Percentiles rank a stretch among this genome's conserved stretches.
These are phyloP conservation scores for Striga hermonthica DNA, from an alignment of 305 asterid genomes.

Conservation along the genomic window DNA sequence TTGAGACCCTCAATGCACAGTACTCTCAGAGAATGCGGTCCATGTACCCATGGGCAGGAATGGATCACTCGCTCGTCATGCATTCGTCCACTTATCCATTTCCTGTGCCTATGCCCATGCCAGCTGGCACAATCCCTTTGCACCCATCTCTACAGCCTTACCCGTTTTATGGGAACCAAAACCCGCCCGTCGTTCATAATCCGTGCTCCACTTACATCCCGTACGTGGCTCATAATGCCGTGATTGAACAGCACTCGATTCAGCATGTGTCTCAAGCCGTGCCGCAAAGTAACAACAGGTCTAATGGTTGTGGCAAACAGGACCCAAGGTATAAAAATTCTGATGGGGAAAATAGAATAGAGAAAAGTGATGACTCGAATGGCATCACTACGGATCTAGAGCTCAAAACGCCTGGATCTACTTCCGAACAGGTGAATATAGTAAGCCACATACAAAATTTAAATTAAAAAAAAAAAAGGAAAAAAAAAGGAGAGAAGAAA, in stretches of 20 bases:
- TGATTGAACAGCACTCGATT: constrained; percentile 63
- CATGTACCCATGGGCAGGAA: constrained; percentile 75
- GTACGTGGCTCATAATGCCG: constrained; percentile 61
- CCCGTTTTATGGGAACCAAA: constrained; percentile 72
- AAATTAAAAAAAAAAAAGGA: no score
- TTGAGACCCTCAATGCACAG: no score
- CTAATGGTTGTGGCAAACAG: constrained; percentile 60
- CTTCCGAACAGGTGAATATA: constrained; percentile 68
- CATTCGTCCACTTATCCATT: constrained; percentile 72
- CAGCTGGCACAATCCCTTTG: constrained; percentile 82
- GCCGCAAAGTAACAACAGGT: constrained; percentile 52
- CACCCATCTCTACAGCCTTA: constrained; percentile 92
- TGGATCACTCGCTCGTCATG: constrained; percentile 90
- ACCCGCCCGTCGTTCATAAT: constrained; percentile 63
- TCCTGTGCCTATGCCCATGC: constrained; percentile 74
- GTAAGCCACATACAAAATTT: constrained; percentile 1
- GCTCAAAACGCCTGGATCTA: constrained; percentile 96
- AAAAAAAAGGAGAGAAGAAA: no score
- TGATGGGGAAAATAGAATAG: constrained; percentile 61
- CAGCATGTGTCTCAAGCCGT: constrained; percentile 59
- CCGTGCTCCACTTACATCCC: constrained; percentile 81
- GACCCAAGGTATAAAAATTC: constrained; percentile 55
- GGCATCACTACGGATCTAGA: constrained; percentile 94
- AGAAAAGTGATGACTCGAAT: constrained; percentile 58
- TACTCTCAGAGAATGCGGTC: constrained; percentile 8